Conservation (phyloP, 495 filamentous ascomycete species). For the Tuber aestivum region DNA sequence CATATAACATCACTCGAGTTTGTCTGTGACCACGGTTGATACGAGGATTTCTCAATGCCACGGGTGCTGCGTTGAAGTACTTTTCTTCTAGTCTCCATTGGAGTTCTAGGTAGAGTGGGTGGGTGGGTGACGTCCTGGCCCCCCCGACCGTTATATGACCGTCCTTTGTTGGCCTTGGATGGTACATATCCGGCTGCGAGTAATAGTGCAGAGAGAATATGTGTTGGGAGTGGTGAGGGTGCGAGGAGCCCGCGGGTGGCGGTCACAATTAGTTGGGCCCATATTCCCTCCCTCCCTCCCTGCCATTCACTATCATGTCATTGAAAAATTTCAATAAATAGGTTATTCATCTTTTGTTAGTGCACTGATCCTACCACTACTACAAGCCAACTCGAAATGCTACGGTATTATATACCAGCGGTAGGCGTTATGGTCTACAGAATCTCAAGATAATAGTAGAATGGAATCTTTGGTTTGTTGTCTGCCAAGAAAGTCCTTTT, state of each 20-base stretch:
- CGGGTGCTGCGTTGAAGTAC: not conserved
- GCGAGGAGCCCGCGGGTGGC: too few species aligned
- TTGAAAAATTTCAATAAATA: not conserved
- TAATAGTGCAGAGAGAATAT: not conserved
- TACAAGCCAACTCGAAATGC: too few species aligned
- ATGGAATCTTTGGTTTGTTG: not conserved
- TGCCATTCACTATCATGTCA: not conserved
- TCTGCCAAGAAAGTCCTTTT: not conserved
- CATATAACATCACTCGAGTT: not conserved
- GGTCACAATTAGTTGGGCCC: not conserved
- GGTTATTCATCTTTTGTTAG: not conserved
- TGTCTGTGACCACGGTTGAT: not conserved
- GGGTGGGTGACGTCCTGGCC: not conserved
- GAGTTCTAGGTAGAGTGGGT: not conserved
- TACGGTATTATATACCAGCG: too few species aligned
- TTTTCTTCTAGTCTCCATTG: not conserved
- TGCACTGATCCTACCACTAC: too few species aligned
- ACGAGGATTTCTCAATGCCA: not conserved
- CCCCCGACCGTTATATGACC: not conserved
- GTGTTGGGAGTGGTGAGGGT: not conserved
- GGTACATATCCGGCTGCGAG: too few species aligned
- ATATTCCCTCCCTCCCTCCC: not conserved
- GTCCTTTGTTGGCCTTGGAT: not conserved
- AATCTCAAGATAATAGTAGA: not conserved
- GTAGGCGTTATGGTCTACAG: not conserved